phyloP scores from a whole-genome alignment of 768 basidiomycete genomes.

The Trametes elegans region DNA sequence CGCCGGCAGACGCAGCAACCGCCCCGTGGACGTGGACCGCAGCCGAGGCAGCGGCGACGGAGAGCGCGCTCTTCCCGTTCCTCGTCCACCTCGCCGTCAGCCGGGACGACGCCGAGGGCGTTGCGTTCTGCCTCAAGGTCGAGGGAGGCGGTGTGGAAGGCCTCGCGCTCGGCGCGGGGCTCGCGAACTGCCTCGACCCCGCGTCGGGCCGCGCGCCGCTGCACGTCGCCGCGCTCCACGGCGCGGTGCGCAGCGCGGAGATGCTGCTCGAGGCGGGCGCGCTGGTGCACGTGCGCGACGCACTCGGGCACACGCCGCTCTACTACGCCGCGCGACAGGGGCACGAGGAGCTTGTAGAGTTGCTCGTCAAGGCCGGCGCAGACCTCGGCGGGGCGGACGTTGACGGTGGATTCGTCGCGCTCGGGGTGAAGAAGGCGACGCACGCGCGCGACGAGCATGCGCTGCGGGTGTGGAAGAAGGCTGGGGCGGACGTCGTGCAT shows the following conservation, averaged over 20 bases:
- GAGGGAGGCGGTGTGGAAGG: slow-evolving; percentile 28
- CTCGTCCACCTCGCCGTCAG: slow-evolving; percentile 79
- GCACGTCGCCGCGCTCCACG: slow-evolving; percentile 76
- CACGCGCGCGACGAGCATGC: slow-evolving; percentile 41
- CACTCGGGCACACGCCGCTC: slow-evolving; percentile 77
- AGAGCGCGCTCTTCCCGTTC: slow-evolving; percentile 71
- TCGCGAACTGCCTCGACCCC: slow-evolving; percentile 70
- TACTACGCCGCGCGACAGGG: slow-evolving; percentile 83
- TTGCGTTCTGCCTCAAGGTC: slow-evolving; percentile 55
- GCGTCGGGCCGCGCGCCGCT: slow-evolving; percentile 74
- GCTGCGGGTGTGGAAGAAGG: slow-evolving; percentile 54
- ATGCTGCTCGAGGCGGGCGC: slow-evolving; percentile 71
- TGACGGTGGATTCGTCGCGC: slow-evolving; percentile 53
- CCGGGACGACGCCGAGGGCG: slow-evolving; percentile 59
- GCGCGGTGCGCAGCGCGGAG: slow-evolving; percentile 41
- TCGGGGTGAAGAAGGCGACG: slow-evolving; percentile 42
- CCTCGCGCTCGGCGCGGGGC: slow-evolving; percentile 55
- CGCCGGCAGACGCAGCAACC: slow-evolving; percentile 26
- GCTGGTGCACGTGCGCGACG: slow-evolving; percentile 78
- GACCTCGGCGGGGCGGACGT: slow-evolving; percentile 65
- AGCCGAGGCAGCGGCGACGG: slow-evolving; percentile 67
- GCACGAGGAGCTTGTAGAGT: slow-evolving; percentile 56
- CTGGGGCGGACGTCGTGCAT: slow-evolving; percentile 34
- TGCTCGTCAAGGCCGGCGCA: slow-evolving; percentile 71
- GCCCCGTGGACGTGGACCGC: slow-evolving; percentile 81